Base-by-base conservation (phyloP, 2,329 filamentous ascomycete genomes). In the Stylonectria norvegica region DNA sequence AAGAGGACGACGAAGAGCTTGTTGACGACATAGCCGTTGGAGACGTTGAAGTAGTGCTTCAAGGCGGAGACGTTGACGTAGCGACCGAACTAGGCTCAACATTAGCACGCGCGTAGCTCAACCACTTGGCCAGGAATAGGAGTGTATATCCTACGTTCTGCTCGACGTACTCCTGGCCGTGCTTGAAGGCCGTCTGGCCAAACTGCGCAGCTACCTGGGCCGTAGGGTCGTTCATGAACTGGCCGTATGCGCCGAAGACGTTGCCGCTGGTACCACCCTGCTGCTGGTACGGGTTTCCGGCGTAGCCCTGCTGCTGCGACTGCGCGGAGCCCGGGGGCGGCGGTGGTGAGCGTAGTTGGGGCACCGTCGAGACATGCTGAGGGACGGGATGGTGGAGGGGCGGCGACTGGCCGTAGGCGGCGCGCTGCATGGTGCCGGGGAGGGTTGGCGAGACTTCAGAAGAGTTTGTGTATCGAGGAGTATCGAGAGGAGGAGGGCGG, bases 1-100 rank as follows among this genome's bases (percentile, higher is more conserved):
- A 97, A 95, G 46, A 98, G 82, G 43, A 98, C 91, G 43, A 98
- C 80, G 61, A 85, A 81, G 43, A 98, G 77, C 69, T 98, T 98
- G 69, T 85, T 89, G 61, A 94, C 75, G 61, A 98, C 93, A 68
- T 98, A 98, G 44, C 81, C 86, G 74, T 98, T 98, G 53, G 90
- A 94, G 50, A 98, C 93, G 69, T 97, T 96, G 73, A 98, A 98
- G 76, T 97, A 98, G 70, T 96, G 93, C 68, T 98, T 98, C 31
- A 98, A 77, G 14, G 89, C 88, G 11, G 86, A 85, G 55, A 97
- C 86, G 60, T 90, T 95, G 67, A 98, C 83, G 69, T 91, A 96
- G 65, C 76, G 75, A 51, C 77, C 76, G 50, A 78, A 68, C 74
- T 77, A 39, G 29, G 30, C 11, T 7, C 29, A 8, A n/a, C n/a